Evolutionary conservation across 495 filamentous ascomycete species (phyloP).

Genomic region (Tricharina praecox): DNA sequence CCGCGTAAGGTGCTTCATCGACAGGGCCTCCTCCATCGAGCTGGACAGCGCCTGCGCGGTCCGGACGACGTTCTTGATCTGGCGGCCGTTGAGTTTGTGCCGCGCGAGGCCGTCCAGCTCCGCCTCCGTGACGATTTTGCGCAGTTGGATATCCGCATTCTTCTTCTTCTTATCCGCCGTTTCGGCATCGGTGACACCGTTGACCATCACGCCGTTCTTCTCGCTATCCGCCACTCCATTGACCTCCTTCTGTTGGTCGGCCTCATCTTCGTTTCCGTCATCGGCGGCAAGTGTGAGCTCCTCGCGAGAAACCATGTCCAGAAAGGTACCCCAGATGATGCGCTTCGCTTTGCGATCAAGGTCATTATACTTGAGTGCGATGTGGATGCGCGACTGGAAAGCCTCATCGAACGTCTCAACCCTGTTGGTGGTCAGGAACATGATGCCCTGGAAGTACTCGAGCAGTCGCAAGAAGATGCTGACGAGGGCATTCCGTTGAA

Average conservation of each 20-base stretch:
- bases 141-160: slow-evolving; percentile 5
- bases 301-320: slow-evolving; percentile 22
- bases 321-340: slow-evolving; percentile 26
- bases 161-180: too few species aligned
- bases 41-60: slow-evolving; percentile 56
- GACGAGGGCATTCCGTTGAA: slow-evolving; percentile 61
- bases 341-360: slow-evolving; percentile 21
- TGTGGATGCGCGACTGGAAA: slow-evolving; percentile 36
- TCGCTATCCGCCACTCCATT: not conserved
- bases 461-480: slow-evolving; percentile 55
- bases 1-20: slow-evolving; percentile 48
- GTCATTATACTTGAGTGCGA: slow-evolving; percentile 29
- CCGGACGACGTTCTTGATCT: slow-evolving; percentile 59
- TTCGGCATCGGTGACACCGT: too few species aligned
- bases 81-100: slow-evolving; percentile 22
- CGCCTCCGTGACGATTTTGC: slow-evolving; percentile 17
- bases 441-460: slow-evolving; percentile 34
- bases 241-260: not conserved
- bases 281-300: slow-evolving; percentile 17
- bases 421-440: slow-evolving; percentile 37
- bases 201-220: too few species aligned
- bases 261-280: not conserved
- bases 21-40: slow-evolving; percentile 39
- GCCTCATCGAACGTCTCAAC: slow-evolving; percentile 35
- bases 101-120: slow-evolving; percentile 17